Base-by-base conservation (phyloP, 2,329 filamentous ascomycete species). In the Aspergillus sp. region DNA sequence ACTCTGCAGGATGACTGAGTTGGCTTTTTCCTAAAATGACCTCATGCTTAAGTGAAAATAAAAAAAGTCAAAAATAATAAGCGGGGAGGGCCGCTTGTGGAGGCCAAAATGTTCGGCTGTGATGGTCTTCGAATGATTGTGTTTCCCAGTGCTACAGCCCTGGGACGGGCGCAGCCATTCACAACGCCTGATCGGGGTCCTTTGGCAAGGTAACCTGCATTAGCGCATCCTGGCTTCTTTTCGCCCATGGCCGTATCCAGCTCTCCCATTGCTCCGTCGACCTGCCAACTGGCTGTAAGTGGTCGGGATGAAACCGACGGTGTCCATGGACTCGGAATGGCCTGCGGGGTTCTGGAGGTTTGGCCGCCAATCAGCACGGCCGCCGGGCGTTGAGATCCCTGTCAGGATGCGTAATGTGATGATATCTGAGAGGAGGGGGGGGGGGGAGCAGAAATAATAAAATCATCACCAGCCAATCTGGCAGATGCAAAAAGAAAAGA, bases 101-200 rank as follows among this genome's bases (percentile, higher is more conserved):
- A 19, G 19, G 19, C 19, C 19, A 19, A 19, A 19, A 19, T 19
- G 19, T 4, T 19, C 19, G 19, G 19, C 19, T 19, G 19, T 19
- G 19, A 19, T 19, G 38, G 39, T 33, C 50, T n/a, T 53, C 56
- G 58, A 56, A 53, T 47, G 49, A 56, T 48, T 56, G 59, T 58
- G 49, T 54, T 58, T 62, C 59, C 62, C 62, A 58, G 61, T 56
- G 57, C 62, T 62, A 53, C 56, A 64, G 62, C 53, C 57, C 57
- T 60, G 62, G 63, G 58, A 57, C 54, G 50, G 48, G 46, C 40
- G 46, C 51, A 48, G 43, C 34, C 42, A 39, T 43, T 45, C 37
- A 42, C 7, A 12, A 3, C 7, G 8, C 10, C 7, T 38, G 26
- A 38, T 11, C 29, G 26, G 39, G 46, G 49, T 51, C 46, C 33